Evolutionary conservation across 2,329 filamentous ascomycete genomes (phyloP), one percentile per base, ranked within the genome.

Genomic region (Botrytis byssoidea): DNA sequence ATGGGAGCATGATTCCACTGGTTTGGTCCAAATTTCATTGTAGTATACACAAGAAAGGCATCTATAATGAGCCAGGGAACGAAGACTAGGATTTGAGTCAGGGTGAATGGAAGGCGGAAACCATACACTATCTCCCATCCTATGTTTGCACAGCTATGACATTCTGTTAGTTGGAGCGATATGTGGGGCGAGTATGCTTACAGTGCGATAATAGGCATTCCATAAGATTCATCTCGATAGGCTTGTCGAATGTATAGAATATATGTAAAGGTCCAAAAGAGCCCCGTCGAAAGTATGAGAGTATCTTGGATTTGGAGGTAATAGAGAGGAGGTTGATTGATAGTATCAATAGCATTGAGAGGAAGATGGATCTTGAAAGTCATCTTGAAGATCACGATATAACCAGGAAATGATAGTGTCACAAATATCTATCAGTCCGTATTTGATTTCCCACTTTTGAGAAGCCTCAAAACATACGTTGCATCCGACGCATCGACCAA

Each of bases 181-280:
- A 32, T 57, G 9, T 29, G 14, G 51, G 7, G 3, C 8, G n/a
- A 57, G 14, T 16, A 20, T 65, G 18, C 14, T 35, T 59, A 55
- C n/a, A 55, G 44, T 70, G 48, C 67, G 12, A 70, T 10, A 5
- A 70, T 51, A 18, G 48, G 67, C 67, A 60, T 70, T n/a, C 67
- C 67, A 51, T 59, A 70, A 22, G 67, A 70, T 60, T 70, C 51
- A 42, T 70, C 67, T 29, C 51, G 32, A 37, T 70, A 40, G 20
- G 48, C 46, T 59, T 70, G 48, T 44, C 63, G 37, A 40, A 57
- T 57, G n/a, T 57, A 32, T 18, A 57, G 16, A 18, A 57, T 1
- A 29, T 57, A 57, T 57, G 51, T n/a, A 57, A 57, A 18, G n/a
- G 51, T 57, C n/a, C 51, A 29, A 29, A 57, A 57, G n/a, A 57